These are phyloP conservation scores for Santalum album DNA, from an alignment of 164 flowering plant genomes.

Conservation along the genomic window DNA sequence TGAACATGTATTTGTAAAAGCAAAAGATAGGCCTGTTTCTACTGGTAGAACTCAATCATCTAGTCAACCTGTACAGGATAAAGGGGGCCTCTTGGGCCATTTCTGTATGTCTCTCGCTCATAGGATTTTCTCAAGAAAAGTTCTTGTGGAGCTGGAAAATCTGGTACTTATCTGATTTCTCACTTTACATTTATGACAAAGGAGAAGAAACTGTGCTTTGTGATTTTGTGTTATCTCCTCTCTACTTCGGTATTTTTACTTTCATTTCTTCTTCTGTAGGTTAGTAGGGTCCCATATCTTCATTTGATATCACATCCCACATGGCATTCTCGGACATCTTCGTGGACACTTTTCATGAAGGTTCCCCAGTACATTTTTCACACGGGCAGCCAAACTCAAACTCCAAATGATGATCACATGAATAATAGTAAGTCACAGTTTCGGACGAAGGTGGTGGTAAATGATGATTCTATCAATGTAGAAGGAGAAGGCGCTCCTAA, in stretches of 20 bases:
- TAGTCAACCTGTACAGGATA: constrained; percentile 37
- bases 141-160: constrained; percentile 62
- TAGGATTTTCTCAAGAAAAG: constrained; percentile 76
- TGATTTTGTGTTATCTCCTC: background rate
- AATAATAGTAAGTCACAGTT: constrained; percentile 50
- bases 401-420: constrained; percentile 19
- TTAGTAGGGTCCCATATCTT: constrained; percentile 21
- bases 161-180: constrained; percentile 47
- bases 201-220: background rate
- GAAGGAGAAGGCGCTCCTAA: constrained; percentile 94
- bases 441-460: constrained; percentile 66
- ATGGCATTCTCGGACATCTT: constrained; percentile 88
- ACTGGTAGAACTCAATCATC: constrained; percentile 27
- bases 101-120: constrained; percentile 86
- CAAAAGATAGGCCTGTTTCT: constrained; percentile 33
- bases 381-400: constrained; percentile 25
- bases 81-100: constrained; percentile 64
- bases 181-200: background rate
- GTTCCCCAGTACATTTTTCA: constrained; percentile 61
- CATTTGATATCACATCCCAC: constrained; percentile 76
- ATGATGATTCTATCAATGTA: constrained; percentile 68
- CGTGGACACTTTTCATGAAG: constrained; percentile 77
- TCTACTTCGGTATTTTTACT: background rate
- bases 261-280: background rate
- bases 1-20: constrained; percentile 47